Evolutionary conservation across 164 flowering plant species (phyloP), one percentile per base, ranked within the genome.

Genomic region (Piper longum): DNA sequence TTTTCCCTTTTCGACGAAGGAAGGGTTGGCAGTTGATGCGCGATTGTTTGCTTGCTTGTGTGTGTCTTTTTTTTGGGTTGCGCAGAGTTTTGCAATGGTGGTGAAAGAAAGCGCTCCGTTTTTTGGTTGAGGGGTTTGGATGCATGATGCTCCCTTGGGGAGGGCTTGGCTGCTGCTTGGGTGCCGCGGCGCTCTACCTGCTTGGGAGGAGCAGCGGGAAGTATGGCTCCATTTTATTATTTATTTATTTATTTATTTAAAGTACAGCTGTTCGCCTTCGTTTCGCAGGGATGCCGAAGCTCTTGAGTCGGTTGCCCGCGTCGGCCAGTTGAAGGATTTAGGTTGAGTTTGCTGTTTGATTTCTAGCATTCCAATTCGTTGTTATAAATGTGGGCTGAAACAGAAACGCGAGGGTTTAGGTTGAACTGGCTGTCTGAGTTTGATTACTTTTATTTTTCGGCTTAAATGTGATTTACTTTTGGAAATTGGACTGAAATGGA

Each of bases 101-200:
- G n/a, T 55, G 57, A 55, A 26, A 16, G n/a, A 8, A 16, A 16
- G 57, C n/a, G 18, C 1, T 16, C 17, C 0, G 36, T 26, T 26
- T 54, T 16, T 16, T 6, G 36, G 64, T 19, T 58, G 7, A 42
- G 41, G 59, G 36, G 36, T 26, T 26, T 26, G 1, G 36, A 26
- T 26, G 52, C 14, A 65, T n/a, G 74, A 88, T 88, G 98, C 61
- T 85, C 62, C 97, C 98, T 3, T 84, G 95, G 95, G 91, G 96
- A 16, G 97, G 96, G 60, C 7, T 95, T 26, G 76, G 84, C 64
- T 95, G 99, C 73, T 95, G 98, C 73, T 57, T 95, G 75, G 79
- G 99, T 71, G 96, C 95, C 5, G 95, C 96, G 44, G 98, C 95
- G 56, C 88, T 95, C 61, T 91, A 91, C 70, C 80, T 95, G 63